A percentile compares a stretch with the other conserved stretches of the same genome.
Conservation (phyloP, 176 grass and related monocot species). For the Zea luxurians region DNA sequence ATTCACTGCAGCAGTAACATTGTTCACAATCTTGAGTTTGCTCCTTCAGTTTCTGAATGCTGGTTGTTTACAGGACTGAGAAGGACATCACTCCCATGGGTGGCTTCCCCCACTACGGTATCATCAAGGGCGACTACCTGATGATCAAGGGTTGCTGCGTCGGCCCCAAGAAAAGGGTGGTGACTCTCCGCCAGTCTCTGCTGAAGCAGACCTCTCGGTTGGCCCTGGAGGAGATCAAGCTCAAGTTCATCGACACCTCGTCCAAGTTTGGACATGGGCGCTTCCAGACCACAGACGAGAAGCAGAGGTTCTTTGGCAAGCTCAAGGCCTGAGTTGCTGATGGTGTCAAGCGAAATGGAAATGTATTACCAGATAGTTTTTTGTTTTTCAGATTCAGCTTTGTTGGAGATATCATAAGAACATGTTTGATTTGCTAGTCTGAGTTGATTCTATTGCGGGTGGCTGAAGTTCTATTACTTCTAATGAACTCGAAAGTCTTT, state of each 20-base stretch:
- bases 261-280: too few relatives aligned
- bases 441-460: too few relatives aligned
- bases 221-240: too few relatives aligned
- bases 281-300: conserved; percentile 29
- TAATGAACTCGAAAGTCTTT: too few relatives aligned
- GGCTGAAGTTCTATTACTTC: too few relatives aligned
- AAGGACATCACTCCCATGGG: conserved; percentile 98
- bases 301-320: conserved; percentile 77
- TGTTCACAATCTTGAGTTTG: neutral
- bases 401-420: conserved; percentile 32
- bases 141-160: conserved; percentile 96
- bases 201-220: too few relatives aligned
- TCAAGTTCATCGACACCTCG: too few relatives aligned
- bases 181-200: too few relatives aligned
- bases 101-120: conserved; percentile 89
- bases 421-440: neutral
- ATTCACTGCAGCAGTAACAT: neutral
- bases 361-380: conserved; percentile 8
- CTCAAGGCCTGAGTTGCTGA: conserved; percentile 40
- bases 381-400: conserved; percentile 11
- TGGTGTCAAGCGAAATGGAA: neutral
- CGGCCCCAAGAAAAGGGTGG: conserved; percentile 54
- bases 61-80: conserved; percentile 59
- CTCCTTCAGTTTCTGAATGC: neutral
- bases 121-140: conserved; percentile 84